These are phyloP conservation scores for Trametes cingulata DNA, from an alignment of 768 basidiomycete genomes.

Conservation along the genomic window DNA sequence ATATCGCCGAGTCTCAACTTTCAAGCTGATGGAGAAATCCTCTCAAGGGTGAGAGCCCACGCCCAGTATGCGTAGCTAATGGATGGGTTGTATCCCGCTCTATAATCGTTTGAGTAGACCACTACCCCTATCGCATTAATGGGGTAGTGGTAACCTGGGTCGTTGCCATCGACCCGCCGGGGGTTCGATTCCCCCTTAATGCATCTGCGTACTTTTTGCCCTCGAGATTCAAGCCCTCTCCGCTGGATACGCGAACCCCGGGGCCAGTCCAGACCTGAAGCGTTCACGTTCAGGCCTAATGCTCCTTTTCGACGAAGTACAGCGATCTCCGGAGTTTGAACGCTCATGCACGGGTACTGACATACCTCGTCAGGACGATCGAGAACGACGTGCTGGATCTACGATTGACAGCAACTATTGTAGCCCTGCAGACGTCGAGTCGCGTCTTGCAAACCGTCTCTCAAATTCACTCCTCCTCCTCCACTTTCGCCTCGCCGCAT, in stretches of 20 bases:
- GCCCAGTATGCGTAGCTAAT: too few species aligned
- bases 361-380: background rate
- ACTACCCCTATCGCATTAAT: conserved; percentile 28
- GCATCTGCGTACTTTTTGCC: conserved; percentile 39
- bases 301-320: too few species aligned
- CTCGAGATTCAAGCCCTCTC: background rate
- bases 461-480: too few species aligned
- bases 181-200: conserved; percentile 89
- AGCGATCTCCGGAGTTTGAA: too few species aligned
- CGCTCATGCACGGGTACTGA: background rate
- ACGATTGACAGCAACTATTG: background rate
- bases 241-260: too few species aligned
- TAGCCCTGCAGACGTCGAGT: background rate
- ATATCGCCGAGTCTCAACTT: too few species aligned
- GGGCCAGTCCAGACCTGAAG: too few species aligned
- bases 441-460: background rate
- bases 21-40: too few species aligned
- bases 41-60: too few species aligned
- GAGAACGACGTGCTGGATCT: background rate
- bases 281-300: too few species aligned
- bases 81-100: too few species aligned
- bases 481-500: background rate
- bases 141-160: conserved; percentile 41
- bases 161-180: conserved; percentile 70
- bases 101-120: background rate